Conservation (phyloP, 768 basidiomycete species). For the Collybia mongolica region DNA sequence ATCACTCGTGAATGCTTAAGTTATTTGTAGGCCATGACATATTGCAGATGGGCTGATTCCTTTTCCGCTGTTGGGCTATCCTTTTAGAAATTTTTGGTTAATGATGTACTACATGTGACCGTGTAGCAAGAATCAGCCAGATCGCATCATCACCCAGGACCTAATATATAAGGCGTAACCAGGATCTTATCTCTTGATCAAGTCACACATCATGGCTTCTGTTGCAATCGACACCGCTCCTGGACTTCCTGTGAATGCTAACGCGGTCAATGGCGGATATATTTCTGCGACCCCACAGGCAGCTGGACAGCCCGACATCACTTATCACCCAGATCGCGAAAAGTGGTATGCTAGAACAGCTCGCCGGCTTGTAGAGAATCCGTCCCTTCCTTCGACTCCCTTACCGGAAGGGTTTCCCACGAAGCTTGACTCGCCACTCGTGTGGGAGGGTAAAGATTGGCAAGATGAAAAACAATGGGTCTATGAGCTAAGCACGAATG, state of each 20-base stretch:
- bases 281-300: not conserved
- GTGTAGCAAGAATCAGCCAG: too few relatives aligned
- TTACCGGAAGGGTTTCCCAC: slow-evolving; percentile 36
- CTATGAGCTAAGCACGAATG: slow-evolving; percentile 25
- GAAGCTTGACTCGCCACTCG: slow-evolving; percentile 32
- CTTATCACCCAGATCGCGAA: slow-evolving; percentile 35
- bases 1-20: too few relatives aligned
- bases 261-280: not conserved
- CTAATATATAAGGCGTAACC: too few relatives aligned
- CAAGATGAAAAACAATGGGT: slow-evolving; percentile 39
- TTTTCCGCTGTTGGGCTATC: too few relatives aligned
- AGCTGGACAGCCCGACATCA: slow-evolving; percentile 30
- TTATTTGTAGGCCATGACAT: too few relatives aligned
- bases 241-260: not conserved
- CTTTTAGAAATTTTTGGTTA: too few relatives aligned
- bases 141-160: too few relatives aligned
- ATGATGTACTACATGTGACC: too few relatives aligned
- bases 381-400: slow-evolving; percentile 22
- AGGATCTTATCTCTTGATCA: not conserved
- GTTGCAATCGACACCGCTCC: not conserved
- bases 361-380: slow-evolving; percentile 30
- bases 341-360: slow-evolving; percentile 39
- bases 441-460: slow-evolving; percentile 45
- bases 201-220: not conserved
- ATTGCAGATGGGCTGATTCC: too few relatives aligned